These are phyloP conservation scores for Orbilia blumenaviensis DNA, from an alignment of 2,329 filamentous ascomycete species.

Conservation along the genomic window DNA sequence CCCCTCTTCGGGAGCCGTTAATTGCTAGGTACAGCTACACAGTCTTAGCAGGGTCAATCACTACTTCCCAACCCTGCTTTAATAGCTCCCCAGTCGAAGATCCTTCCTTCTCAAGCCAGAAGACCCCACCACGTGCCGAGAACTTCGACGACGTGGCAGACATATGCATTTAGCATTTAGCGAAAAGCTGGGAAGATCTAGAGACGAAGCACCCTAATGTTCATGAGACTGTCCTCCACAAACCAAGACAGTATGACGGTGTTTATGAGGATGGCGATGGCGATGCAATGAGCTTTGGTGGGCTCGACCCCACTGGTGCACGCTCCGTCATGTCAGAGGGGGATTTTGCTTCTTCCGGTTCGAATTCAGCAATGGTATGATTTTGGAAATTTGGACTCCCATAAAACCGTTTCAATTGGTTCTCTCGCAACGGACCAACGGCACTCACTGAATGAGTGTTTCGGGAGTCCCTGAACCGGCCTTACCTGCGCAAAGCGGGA, in stretches of 20 bases:
- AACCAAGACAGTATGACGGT: conserved; percentile 18
- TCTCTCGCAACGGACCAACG: conserved; percentile 27
- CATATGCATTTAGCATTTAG: not conserved
- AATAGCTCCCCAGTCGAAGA: conserved; percentile 19
- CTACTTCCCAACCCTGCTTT: conserved; percentile 34
- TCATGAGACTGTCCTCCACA: conserved; percentile 24
- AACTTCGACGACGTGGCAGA: conserved; percentile 42
- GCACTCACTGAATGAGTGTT: conserved; percentile 39
- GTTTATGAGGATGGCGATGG: conserved; percentile 21
- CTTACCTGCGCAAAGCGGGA: conserved; percentile 24
- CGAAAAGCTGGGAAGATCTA: not conserved
- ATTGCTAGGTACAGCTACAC: not conserved
- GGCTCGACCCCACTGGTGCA: conserved; percentile 7
- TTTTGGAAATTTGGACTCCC: conserved; percentile 1
- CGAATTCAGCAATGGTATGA: conserved; percentile 2
- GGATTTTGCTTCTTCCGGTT: conserved; percentile 10
- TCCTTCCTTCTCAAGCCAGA: conserved; percentile 23
- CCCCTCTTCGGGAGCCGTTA: not conserved
- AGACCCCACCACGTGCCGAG: conserved; percentile 39
- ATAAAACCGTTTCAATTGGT: conserved; percentile 20
- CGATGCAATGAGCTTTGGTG: conserved; percentile 36
- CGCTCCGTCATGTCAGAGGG: not conserved
- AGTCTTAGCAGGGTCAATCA: conserved; percentile 50
- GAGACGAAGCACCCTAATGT: not conserved
- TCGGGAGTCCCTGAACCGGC: conserved; percentile 28